phyloP scores from a whole-genome alignment of 2,329 filamentous ascomycete species.

The Fusarium virguliforme region DNA sequence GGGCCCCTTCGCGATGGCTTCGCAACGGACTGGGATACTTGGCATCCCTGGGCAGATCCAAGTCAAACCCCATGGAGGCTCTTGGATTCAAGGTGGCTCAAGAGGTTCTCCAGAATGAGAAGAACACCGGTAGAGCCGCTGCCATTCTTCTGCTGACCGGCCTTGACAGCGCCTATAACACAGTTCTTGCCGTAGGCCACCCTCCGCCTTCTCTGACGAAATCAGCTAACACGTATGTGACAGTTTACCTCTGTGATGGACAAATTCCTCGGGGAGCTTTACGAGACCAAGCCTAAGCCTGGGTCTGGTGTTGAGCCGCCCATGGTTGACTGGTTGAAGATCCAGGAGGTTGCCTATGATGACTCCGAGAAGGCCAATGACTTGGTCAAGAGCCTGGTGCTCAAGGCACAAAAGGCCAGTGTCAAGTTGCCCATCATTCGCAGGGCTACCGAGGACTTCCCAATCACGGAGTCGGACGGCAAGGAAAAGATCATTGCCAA shows the following conservation, averaged over 20 bases:
- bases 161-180: slow-evolving; percentile 39
- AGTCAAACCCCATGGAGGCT: slow-evolving; percentile 33
- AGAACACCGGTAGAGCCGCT: slow-evolving; percentile 24
- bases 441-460: slow-evolving; percentile 13
- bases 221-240: neutral
- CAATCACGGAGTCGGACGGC: neutral
- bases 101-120: slow-evolving; percentile 28
- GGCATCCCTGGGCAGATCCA: neutral
- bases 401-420: slow-evolving; percentile 22
- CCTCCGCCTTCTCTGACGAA: neutral
- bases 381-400: slow-evolving; percentile 16
- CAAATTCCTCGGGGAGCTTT: slow-evolving; percentile 8
- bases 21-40: neutral
- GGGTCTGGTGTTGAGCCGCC: neutral
- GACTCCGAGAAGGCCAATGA: slow-evolving; percentile 13
- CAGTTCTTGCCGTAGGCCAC: slow-evolving; percentile 31
- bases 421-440: slow-evolving; percentile 37
- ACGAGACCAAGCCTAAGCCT: slow-evolving; percentile 1
- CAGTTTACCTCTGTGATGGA: slow-evolving; percentile 40
- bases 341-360: slow-evolving; percentile 1
- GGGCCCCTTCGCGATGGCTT: slow-evolving; percentile 6
- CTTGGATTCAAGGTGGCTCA: slow-evolving; percentile 36
- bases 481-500: slow-evolving; percentile 8
- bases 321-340: neutral
- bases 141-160: slow-evolving; percentile 39